Percentiles rank a stretch among this genome's conserved stretches.
Conservation (phyloP, 768 basidiomycete species). For the Floccularia luteovirens region DNA sequence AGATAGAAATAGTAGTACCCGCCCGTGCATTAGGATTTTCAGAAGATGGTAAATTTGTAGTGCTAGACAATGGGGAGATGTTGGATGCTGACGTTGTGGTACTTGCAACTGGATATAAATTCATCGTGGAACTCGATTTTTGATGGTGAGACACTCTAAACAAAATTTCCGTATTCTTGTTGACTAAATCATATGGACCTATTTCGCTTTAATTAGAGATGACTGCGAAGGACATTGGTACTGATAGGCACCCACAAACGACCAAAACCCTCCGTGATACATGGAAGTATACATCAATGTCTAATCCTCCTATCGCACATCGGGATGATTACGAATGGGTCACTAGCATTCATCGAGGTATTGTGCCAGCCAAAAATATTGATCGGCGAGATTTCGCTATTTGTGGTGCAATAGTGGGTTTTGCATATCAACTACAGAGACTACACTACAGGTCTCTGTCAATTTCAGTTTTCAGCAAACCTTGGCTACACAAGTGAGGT, state of each 20-base stretch:
- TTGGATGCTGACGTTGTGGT: conserved; percentile 41
- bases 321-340: conserved; percentile 26
- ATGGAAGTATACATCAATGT: conserved; percentile 33
- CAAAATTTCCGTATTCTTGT: background rate
- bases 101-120: conserved; percentile 49
- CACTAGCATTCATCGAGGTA: conserved; percentile 49
- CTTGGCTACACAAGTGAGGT: conserved; percentile 49
- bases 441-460: too few relatives aligned
- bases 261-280: too few relatives aligned
- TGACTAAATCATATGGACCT: background rate
- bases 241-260: conserved; percentile 25
- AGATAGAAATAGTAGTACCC: conserved; percentile 41
- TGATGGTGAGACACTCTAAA: too few relatives aligned
- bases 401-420: conserved; percentile 53
- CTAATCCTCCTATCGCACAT: conserved; percentile 28
- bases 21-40: conserved; percentile 29
- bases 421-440: too few relatives aligned
- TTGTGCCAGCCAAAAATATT: conserved; percentile 57
- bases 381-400: conserved; percentile 51
- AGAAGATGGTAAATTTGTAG: conserved; percentile 26
- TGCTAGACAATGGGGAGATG: conserved; percentile 31
- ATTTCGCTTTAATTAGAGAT: conserved; percentile 27
- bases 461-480: conserved; percentile 56
- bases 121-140: too few relatives aligned
- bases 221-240: conserved; percentile 42